These are phyloP conservation scores for Coniophora puteana DNA, from an alignment of 1,284 basidiomycete genomes.

Conservation along the genomic window DNA sequence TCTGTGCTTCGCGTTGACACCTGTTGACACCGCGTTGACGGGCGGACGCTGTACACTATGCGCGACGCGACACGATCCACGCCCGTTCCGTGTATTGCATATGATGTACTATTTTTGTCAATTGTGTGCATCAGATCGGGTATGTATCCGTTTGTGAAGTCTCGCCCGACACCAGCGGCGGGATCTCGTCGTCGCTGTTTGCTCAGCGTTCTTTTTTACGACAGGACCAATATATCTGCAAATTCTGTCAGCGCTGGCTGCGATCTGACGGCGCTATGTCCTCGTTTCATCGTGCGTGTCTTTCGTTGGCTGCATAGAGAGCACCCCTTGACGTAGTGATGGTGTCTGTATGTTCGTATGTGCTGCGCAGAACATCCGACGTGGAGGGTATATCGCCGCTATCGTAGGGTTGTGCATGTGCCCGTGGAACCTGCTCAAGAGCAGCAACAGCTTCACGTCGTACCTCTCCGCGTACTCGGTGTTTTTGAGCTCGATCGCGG, in stretches of 20 bases:
- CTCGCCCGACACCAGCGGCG: too few species aligned
- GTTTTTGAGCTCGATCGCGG: slow-evolving; percentile 78
- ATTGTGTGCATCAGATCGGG: too few species aligned
- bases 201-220: not conserved
- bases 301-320: not conserved
- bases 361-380: slow-evolving; percentile 64
- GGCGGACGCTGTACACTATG: too few species aligned
- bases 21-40: too few species aligned
- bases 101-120: too few species aligned
- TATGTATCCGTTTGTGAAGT: too few species aligned
- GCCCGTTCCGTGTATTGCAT: too few species aligned
- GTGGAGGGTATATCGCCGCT: slow-evolving; percentile 78
- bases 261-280: slow-evolving; percentile 78
- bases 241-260: slow-evolving; percentile 86
- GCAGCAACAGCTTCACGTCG: slow-evolving; percentile 74
- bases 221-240: slow-evolving; percentile 76
- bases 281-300: slow-evolving; percentile 66
- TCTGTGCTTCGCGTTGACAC: too few species aligned
- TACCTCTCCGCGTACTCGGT: slow-evolving; percentile 85
- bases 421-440: slow-evolving; percentile 80
- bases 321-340: not conserved
- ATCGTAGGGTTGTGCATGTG: slow-evolving; percentile 72
- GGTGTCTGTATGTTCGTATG: not conserved
- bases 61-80: too few species aligned
- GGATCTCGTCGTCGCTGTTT: too few species aligned